Evolutionary conservation across 139 green algal species (phyloP).

Genomic region (Ettlia oleoabundans): DNA sequence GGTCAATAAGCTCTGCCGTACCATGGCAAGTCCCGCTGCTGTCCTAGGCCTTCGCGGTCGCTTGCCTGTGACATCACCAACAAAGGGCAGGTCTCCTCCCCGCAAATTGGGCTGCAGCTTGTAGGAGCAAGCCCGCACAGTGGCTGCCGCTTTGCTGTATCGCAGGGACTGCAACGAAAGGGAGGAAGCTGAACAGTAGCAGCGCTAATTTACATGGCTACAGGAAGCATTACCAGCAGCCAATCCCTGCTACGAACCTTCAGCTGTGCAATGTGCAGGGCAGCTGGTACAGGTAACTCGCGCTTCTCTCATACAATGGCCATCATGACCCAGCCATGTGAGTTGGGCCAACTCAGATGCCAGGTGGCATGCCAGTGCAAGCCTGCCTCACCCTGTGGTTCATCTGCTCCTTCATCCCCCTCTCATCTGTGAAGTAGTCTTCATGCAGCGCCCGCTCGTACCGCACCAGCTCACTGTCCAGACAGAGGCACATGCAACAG

Average conservation of each 20-base stretch:
- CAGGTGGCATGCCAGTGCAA: background rate
- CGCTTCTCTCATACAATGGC: too few relatives aligned
- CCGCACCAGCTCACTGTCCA: background rate
- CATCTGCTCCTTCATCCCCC: too few relatives aligned
- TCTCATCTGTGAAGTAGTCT: slow-evolving; percentile 22
- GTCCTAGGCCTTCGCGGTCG: too few relatives aligned
- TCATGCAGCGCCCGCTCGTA: slow-evolving; percentile 33
- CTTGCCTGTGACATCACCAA: slow-evolving; percentile 15
- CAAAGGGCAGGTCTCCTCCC: slow-evolving; percentile 42
- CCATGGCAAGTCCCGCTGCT: too few relatives aligned
- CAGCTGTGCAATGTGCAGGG: too few relatives aligned
- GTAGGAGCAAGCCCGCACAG: slow-evolving; percentile 37
- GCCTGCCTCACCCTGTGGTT: slow-evolving; percentile 6
- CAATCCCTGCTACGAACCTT: too few relatives aligned
- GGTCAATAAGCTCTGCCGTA: too few relatives aligned
- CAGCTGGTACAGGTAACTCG: too few relatives aligned
- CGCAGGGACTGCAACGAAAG: slow-evolving; percentile 34
- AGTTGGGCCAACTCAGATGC: background rate
- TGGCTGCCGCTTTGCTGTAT: slow-evolving; percentile 41
- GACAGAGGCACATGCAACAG: background rate
- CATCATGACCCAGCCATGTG: background rate
- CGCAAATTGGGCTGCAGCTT: slow-evolving; percentile 17
- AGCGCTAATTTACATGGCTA: too few relatives aligned
- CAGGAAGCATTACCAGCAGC: too few relatives aligned
- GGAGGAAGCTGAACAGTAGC: too few relatives aligned